A percentile compares a stretch with the other conserved stretches of the same genome.
phyloP scores from a whole-genome alignment of 352 stramenopile genomes.

The Pythium oligandrum region DNA sequence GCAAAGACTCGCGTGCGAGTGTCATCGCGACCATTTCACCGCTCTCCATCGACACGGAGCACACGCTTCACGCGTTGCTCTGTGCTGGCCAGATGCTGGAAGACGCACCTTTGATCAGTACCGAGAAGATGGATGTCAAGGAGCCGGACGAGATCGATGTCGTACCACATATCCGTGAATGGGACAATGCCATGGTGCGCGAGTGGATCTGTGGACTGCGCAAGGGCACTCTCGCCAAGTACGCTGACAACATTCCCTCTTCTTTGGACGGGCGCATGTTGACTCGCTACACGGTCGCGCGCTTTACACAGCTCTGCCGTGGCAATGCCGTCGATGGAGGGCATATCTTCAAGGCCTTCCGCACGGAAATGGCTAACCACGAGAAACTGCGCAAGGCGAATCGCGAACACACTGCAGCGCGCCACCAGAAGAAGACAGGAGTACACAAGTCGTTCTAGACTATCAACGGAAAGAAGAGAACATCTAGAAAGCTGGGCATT shows the following conservation, averaged over 20 bases:
- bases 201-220: conserved; percentile 48
- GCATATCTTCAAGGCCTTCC: conserved; percentile 52
- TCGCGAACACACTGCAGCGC: conserved; percentile 38
- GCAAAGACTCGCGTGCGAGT: conserved; percentile 48
- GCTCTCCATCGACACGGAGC: conserved; percentile 64
- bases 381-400: conserved; percentile 51
- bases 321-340: conserved; percentile 52
- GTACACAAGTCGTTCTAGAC: too few relatives aligned
- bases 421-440: not conserved
- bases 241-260: conserved; percentile 33
- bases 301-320: conserved; percentile 65
- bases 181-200: conserved; percentile 46
- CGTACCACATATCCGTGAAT: conserved; percentile 43
- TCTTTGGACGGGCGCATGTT: conserved; percentile 55
- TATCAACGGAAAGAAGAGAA: too few relatives aligned
- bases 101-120: conserved; percentile 44
- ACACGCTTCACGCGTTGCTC: conserved; percentile 72
- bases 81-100: conserved; percentile 70
- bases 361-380: conserved; percentile 44
- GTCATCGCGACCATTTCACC: conserved; percentile 83
- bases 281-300: conserved; percentile 48
- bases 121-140: conserved; percentile 47
- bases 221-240: conserved; percentile 50
- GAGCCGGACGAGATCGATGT: conserved; percentile 33
- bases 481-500: too few relatives aligned